Evolutionary conservation across 2,329 filamentous ascomycete genomes (phyloP), one percentile per base, ranked within the genome.

Genomic region (Ambrosiella beaveri): DNA sequence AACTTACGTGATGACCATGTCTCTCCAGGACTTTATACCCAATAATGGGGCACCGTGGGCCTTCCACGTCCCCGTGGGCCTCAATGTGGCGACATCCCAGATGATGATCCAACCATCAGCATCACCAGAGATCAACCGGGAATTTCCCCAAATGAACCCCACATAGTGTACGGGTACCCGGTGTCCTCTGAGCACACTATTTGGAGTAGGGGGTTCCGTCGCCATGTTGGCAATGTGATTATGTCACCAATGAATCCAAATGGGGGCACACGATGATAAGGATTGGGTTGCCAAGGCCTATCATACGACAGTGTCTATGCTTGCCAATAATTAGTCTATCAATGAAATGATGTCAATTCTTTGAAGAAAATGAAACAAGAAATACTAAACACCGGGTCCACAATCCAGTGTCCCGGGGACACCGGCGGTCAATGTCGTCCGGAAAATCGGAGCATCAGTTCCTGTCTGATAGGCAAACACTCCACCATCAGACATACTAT

Each of bases 61-160:
- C 65, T 80, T 84, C 93, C 93, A 98, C 2, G 93, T 87, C 1
- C 85, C 87, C 7, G 81, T 75, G 0, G 91, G 80, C 39, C 93
- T 79, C 74, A 94, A 90, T 56, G 83, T 86, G 35, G 84, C 78
- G 44, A 95, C 73, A 66, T 87, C 84, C 93, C 93, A 98, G 19
- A 89, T 72, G 6, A 95, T 78, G 39, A 95, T 75, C 76, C 85
- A 96, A 60, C 93, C 93, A 47, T 95, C 86, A 7, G 88, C 86
- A 70, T 98, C 93, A 40, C 86, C 91, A 0, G 88, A 93, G 11
- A 88, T 73, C 5, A 98, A 80, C 39, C 87, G 84, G 59, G 80
- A 76, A 67, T 96, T 95, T 45, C 73, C 69, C 57, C 80, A 77
- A 63, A 88, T 74, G 66, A 97, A 91, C 56, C 78, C 73, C 3